Evolutionary conservation across 2,329 filamentous ascomycete genomes (phyloP).

Genomic region (Teratosphaeria viscida): DNA sequence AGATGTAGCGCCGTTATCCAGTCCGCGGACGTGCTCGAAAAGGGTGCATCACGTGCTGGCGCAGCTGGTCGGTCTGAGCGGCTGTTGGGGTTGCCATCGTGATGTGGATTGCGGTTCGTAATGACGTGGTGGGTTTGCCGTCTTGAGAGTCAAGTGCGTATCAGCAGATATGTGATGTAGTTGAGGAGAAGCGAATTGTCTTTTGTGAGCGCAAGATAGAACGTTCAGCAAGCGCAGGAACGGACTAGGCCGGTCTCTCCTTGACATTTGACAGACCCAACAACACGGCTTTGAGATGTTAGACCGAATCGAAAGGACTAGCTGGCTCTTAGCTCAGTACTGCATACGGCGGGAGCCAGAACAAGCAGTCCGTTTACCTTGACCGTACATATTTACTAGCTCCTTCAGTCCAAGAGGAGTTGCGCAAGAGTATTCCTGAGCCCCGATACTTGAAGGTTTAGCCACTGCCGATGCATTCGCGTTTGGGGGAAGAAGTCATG

Average conservation of each 20-base stretch:
- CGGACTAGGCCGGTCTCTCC: not conserved
- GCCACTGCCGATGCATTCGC: no score
- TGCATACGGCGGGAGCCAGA: no score
- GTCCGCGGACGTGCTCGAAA: not conserved
- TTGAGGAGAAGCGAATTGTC: not conserved
- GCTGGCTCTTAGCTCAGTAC: not conserved
- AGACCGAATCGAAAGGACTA: not conserved
- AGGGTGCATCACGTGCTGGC: slow-evolving; percentile 27
- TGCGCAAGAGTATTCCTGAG: no score
- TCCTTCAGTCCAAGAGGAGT: no score
- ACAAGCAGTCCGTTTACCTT: no score
- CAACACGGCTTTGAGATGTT: not conserved
- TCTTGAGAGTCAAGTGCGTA: not conserved
- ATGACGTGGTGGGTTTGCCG: no score
- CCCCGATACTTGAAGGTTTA: no score
- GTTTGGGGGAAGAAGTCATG: no score
- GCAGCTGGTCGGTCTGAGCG: slow-evolving; percentile 14
- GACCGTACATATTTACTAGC: no score
- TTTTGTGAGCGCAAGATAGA: not conserved
- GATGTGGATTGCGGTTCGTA: not conserved
- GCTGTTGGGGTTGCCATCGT: not conserved
- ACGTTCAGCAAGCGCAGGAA: not conserved
- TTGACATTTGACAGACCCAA: slow-evolving; percentile 14
- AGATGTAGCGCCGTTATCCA: not conserved
- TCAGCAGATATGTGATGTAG: not conserved